Evolutionary conservation across 2,329 filamentous ascomycete genomes (phyloP), one percentile per base, ranked within the genome.

Genomic region (Talaromyces atroroseus): DNA sequence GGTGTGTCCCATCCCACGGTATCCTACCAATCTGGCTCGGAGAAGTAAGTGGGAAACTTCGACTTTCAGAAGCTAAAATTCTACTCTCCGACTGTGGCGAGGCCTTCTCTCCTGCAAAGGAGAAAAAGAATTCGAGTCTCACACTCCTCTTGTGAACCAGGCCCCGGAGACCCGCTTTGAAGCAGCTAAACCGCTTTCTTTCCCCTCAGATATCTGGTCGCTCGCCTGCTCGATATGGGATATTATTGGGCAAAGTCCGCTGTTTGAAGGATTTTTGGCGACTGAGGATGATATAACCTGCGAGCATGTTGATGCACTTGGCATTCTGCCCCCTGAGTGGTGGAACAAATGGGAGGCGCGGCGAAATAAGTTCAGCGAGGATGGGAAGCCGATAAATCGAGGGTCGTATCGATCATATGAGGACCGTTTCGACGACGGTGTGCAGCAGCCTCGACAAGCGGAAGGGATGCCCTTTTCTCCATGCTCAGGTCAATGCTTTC

Each of bases 171-270:
- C 62, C 26, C 62, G 63, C 12, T 76, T 76, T 54, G 68, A 74
- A 32, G 65, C 68, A 26, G 58, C 56, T 14, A 66, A 44, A 1
- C 65, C 72, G 14, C 23, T 46, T 8, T 46, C 44, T 24, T 46
- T 46, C 12, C 4, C 18, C 64, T 75, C 71, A 1, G 72, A 76
- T 40, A 72, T 75, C 16, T 76, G 72, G 74, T 71, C 67, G n/a
- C 66, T 76, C 3, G 68, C 65, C 0, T 75, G 69, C 53, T 54
- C 66, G 0, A 71, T 76, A 26, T 76, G 68, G 62, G 59, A 58
- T 34, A 64, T 76, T 12, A 61, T 77, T 11, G 67, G 62, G 5
- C 61, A 66, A n/a, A 60, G 60, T 42, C 55, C 66, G 18, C 59
- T 72, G 32, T 67, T 72, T 38, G 66, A 65, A 56, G 64, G 60